Evolutionary conservation across 345 rosid species (phyloP).

Genomic region (Cardiospermum halicacabum): DNA sequence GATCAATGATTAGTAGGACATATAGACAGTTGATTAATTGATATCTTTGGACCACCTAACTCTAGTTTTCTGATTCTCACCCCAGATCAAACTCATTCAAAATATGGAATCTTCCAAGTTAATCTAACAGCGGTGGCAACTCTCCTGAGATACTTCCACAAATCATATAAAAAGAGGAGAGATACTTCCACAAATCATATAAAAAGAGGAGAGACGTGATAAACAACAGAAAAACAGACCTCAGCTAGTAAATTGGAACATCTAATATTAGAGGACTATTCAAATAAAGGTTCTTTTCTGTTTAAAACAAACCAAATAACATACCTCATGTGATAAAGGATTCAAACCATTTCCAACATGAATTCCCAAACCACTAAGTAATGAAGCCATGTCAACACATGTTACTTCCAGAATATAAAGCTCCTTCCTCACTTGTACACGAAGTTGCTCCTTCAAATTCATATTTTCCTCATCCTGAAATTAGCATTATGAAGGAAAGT

Average conservation of each 20-base stretch:
- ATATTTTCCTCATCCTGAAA: slow-evolving; percentile 71
- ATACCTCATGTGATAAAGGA: slow-evolving; percentile 59
- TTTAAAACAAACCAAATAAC: slow-evolving; percentile 10
- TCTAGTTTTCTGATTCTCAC: background rate
- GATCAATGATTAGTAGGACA: background rate
- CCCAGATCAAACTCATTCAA: background rate
- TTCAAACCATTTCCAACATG: slow-evolving; percentile 42
- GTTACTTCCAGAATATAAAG: slow-evolving; percentile 53
- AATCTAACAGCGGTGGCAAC: background rate
- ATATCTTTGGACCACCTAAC: background rate
- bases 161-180: background rate
- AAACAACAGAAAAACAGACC: no score
- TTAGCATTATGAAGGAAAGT: background rate
- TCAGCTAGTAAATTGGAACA: background rate
- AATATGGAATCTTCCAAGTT: background rate
- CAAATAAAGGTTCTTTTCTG: background rate
- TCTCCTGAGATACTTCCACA: background rate
- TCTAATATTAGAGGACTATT: background rate
- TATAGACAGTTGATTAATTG: background rate
- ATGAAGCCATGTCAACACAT: slow-evolving; percentile 61
- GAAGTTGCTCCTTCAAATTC: slow-evolving; percentile 63
- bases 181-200: background rate
- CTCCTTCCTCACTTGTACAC: slow-evolving; percentile 55
- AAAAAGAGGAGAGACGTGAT: background rate
- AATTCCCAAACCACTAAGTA: slow-evolving; percentile 77